Evolutionary conservation across 2,329 filamentous ascomycete species (phyloP).

Genomic region (Xylariomycetidae sp.): DNA sequence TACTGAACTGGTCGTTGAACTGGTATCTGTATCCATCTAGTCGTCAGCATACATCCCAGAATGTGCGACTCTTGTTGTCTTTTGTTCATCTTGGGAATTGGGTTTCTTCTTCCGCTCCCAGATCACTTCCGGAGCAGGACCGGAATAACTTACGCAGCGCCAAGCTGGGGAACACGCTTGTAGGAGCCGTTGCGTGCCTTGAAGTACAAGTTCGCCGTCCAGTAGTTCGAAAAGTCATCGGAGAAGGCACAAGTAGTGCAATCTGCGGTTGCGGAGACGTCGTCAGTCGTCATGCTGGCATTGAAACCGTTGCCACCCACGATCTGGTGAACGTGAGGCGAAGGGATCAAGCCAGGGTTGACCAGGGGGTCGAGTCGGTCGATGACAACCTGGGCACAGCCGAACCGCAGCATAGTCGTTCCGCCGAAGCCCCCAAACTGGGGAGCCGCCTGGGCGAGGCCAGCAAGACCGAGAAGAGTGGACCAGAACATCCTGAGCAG

Average conservation of each 20-base stretch:
- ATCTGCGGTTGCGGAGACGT: slow-evolving; percentile 28
- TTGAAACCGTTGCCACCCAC: slow-evolving; percentile 44
- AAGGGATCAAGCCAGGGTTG: slow-evolving; percentile 39
- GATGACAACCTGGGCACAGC: slow-evolving; percentile 49
- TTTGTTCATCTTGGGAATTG: no score
- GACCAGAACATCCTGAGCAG: slow-evolving; percentile 27
- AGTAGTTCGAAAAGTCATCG: slow-evolving; percentile 28
- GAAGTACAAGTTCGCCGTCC: slow-evolving; percentile 28
- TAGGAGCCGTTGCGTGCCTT: slow-evolving; percentile 26
- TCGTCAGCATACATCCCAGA: slow-evolving; percentile 8
- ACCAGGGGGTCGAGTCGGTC: slow-evolving; percentile 30
- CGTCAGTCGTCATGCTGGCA: slow-evolving; percentile 32
- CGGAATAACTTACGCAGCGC: slow-evolving; percentile 45
- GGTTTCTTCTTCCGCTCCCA: no score
- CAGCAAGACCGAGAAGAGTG: slow-evolving; percentile 24
- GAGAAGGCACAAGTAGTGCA: slow-evolving; percentile 35
- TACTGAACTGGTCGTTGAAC: slow-evolving; percentile 35
- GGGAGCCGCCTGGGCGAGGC: slow-evolving; percentile 24
- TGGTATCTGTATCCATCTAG: slow-evolving; percentile 24
- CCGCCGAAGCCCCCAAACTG: slow-evolving; percentile 21
- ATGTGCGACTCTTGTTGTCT: no score
- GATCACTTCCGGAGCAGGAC: not conserved
- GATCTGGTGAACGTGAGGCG: slow-evolving; percentile 51
- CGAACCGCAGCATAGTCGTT: slow-evolving; percentile 25
- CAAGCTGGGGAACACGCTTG: slow-evolving; percentile 33